Percentiles rank a stretch among this genome's conserved stretches.
phyloP scores from a whole-genome alignment of 805 yeast genomes.

The Metschnikowia bowlesiae region DNA sequence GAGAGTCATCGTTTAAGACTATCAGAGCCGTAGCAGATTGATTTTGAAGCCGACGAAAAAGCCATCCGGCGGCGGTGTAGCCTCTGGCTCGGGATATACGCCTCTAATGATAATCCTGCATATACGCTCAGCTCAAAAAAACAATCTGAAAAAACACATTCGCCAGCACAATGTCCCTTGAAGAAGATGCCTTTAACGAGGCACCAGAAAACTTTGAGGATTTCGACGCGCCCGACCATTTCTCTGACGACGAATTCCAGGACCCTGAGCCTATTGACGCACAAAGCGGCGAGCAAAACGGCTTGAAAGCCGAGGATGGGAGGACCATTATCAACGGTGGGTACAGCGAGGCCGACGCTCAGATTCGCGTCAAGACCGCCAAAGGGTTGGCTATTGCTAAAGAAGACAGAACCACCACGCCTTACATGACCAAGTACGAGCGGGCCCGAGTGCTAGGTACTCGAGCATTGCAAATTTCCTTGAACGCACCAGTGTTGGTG shows the following conservation, averaged over 20 bases:
- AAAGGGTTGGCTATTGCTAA: conserved; percentile 84
- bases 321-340: conserved; percentile 70
- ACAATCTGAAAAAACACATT: conserved; percentile 1
- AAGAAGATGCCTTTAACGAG: conserved; percentile 58
- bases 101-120: not conserved
- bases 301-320: conserved; percentile 62
- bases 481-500: conserved; percentile 97
- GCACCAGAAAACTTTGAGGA: conserved; percentile 69
- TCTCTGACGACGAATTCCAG: conserved; percentile 64
- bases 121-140: conserved; percentile 2
- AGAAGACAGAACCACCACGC: conserved; percentile 89
- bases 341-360: conserved; percentile 51
- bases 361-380: conserved; percentile 53
- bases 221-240: conserved; percentile 75
- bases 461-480: conserved; percentile 92
- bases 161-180: conserved; percentile 34
- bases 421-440: conserved; percentile 98
- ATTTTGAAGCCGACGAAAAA: no score
- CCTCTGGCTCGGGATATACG: no score
- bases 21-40: no score
- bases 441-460: conserved; percentile 97
- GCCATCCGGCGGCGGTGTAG: no score
- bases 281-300: conserved; percentile 31
- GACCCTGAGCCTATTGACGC: conserved; percentile 27
- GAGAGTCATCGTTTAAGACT: no score